A percentile compares a stretch with the other conserved stretches of the same genome.
phyloP scores from a whole-genome alignment of 768 basidiomycete species.

The Tulasnella sp. region DNA sequence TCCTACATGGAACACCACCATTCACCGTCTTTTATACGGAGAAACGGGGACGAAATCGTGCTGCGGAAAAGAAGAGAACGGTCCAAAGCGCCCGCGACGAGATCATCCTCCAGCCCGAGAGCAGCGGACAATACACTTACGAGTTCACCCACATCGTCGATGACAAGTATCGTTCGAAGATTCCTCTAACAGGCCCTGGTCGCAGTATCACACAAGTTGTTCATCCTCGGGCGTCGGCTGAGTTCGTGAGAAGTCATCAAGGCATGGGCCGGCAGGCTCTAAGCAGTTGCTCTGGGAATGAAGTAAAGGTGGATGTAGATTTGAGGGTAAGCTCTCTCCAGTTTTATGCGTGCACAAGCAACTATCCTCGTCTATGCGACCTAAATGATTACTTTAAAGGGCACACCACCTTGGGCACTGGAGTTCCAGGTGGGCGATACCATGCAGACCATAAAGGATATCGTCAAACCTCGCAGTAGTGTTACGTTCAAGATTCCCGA shows the following conservation, averaged over 20 bases:
- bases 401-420: conserved; percentile 82
- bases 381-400: conserved; percentile 38
- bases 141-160: conserved; percentile 72
- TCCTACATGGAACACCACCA: conserved; percentile 80
- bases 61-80: background rate
- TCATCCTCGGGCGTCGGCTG: conserved; percentile 75
- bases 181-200: conserved; percentile 54
- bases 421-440: conserved; percentile 73
- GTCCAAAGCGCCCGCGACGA: conserved; percentile 41
- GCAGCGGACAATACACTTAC: conserved; percentile 83
- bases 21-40: conserved; percentile 73
- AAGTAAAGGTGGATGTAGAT: conserved; percentile 67
- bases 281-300: conserved; percentile 62
- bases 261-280: conserved; percentile 29
- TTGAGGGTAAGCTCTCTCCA: conserved; percentile 42
- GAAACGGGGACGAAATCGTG: conserved; percentile 40
- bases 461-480: conserved; percentile 41
- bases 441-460: conserved; percentile 42
- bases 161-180: conserved; percentile 57
- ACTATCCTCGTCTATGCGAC: background rate
- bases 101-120: conserved; percentile 73
- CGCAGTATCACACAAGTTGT: conserved; percentile 71
- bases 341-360: too few species aligned
- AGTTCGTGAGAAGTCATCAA: conserved; percentile 45
- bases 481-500: conserved; percentile 59